These are phyloP conservation scores for Arthrobotrys entomopaga DNA, from an alignment of 2,329 filamentous ascomycete genomes.

Conservation along the genomic window DNA sequence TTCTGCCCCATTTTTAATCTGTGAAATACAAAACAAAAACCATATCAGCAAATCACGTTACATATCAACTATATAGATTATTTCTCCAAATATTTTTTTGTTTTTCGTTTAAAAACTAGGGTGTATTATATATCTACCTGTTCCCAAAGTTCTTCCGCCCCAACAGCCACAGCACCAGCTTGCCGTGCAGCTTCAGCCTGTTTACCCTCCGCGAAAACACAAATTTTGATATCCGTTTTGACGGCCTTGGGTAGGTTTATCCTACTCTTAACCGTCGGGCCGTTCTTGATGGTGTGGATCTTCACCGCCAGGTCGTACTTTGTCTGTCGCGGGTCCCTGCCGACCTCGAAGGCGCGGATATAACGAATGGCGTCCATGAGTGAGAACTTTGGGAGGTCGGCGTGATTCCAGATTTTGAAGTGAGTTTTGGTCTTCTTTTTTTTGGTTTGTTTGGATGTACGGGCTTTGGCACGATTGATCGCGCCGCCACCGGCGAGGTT, in stretches of 20 bases:
- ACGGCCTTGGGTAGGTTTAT: slow-evolving; percentile 89
- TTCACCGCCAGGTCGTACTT: slow-evolving; percentile 93
- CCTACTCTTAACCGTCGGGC: slow-evolving; percentile 85
- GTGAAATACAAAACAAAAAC: neutral
- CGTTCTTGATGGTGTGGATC: slow-evolving; percentile 83
- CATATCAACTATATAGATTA: too few species aligned
- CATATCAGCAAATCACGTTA: too few species aligned
- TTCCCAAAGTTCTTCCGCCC: slow-evolving; percentile 86
- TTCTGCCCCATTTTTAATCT: slow-evolving; percentile 74
- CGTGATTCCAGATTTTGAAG: slow-evolving; percentile 59
- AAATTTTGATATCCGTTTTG: slow-evolving; percentile 86
- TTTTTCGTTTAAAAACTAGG: neutral
- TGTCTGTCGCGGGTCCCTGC: slow-evolving; percentile 74
- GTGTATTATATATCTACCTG: slow-evolving; percentile 65
- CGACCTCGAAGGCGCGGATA: slow-evolving; percentile 90
- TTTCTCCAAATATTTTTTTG: neutral
- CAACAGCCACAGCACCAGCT: slow-evolving; percentile 83
- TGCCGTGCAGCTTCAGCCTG: slow-evolving; percentile 77
- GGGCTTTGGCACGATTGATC: slow-evolving; percentile 30
- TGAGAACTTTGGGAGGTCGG: slow-evolving; percentile 73
- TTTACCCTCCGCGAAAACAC: slow-evolving; percentile 83
- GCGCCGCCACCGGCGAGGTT: slow-evolving; percentile 12
- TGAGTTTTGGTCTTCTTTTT: slow-evolving; percentile 52
- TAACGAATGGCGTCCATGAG: slow-evolving; percentile 97
- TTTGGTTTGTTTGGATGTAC: slow-evolving; percentile 29